Evolutionary conservation across 148 eudicot genomes (phyloP).

Genomic region (Silene conica): DNA sequence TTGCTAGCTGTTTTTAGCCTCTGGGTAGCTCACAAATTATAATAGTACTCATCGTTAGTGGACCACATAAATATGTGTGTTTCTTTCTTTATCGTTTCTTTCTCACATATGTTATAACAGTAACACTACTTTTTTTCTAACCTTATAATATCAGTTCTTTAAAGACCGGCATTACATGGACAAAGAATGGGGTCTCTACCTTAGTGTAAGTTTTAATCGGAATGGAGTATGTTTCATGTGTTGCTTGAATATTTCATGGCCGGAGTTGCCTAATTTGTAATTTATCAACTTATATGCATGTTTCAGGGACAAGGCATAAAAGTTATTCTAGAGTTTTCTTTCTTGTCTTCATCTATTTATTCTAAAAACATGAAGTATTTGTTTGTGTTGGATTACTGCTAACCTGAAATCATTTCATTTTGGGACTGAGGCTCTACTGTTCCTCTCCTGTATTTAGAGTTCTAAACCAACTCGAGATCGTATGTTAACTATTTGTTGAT

Average conservation of each 20-base stretch:
- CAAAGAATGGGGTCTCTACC: slow-evolving; percentile 92
- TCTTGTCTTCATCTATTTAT: background rate
- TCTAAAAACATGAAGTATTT: background rate
- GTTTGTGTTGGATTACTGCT: background rate
- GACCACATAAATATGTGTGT: too few relatives aligned
- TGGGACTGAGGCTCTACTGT: background rate
- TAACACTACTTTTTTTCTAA: slow-evolving; percentile 10
- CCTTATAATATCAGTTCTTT: slow-evolving; percentile 58
- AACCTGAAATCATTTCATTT: background rate
- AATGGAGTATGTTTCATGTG: background rate
- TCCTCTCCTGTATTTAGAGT: too few relatives aligned
- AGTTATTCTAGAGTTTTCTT: slow-evolving; percentile 69
- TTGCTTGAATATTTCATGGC: background rate
- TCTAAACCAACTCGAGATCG: background rate
- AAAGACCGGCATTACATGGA: slow-evolving; percentile 97
- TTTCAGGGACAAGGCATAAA: slow-evolving; percentile 61
- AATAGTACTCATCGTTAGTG: too few relatives aligned
- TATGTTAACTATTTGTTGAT: background rate
- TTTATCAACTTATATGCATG: slow-evolving; percentile 13
- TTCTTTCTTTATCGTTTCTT: too few relatives aligned
- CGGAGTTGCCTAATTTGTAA: background rate
- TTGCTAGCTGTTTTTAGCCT: too few relatives aligned
- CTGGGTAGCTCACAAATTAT: too few relatives aligned
- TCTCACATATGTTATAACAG: too few relatives aligned
- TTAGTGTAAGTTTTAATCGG: slow-evolving; percentile 54